These are phyloP conservation scores for Carex sylvatica DNA, from an alignment of 202 grass and related monocot species.

Conservation along the genomic window DNA sequence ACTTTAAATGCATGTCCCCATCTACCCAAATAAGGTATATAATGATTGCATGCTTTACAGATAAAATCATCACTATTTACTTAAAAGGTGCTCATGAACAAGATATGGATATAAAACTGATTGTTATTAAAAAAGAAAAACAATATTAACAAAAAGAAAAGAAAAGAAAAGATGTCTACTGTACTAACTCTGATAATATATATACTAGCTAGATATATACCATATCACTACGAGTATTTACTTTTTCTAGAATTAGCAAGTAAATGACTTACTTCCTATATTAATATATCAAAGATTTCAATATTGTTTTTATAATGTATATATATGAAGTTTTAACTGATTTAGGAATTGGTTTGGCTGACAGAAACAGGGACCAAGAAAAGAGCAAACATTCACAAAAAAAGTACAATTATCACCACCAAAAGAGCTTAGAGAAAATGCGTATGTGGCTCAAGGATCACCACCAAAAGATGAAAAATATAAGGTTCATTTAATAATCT, in stretches of 20 bases:
- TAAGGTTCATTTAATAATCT: background rate
- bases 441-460: background rate
- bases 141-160: background rate
- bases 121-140: background rate
- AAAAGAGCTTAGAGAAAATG: background rate
- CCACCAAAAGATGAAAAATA: slow-evolving; percentile 16
- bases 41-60: slow-evolving; percentile 29
- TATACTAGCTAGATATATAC: background rate
- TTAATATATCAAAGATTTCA: background rate
- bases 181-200: background rate
- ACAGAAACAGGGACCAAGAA: slow-evolving; percentile 23
- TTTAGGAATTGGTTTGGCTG: background rate
- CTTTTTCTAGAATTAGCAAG: background rate
- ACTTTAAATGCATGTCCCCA: slow-evolving; percentile 12
- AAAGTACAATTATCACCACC: background rate
- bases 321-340: background rate
- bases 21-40: slow-evolving; percentile 28
- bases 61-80: slow-evolving; percentile 14
- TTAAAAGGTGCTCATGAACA: background rate
- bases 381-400: slow-evolving; percentile 25
- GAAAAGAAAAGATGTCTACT: background rate
- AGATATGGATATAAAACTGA: background rate
- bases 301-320: background rate
- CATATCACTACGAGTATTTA: background rate
- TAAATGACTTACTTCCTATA: background rate